Conservation (phyloP, 1,139 yeast genomes). For the Taphrina betulina region DNA sequence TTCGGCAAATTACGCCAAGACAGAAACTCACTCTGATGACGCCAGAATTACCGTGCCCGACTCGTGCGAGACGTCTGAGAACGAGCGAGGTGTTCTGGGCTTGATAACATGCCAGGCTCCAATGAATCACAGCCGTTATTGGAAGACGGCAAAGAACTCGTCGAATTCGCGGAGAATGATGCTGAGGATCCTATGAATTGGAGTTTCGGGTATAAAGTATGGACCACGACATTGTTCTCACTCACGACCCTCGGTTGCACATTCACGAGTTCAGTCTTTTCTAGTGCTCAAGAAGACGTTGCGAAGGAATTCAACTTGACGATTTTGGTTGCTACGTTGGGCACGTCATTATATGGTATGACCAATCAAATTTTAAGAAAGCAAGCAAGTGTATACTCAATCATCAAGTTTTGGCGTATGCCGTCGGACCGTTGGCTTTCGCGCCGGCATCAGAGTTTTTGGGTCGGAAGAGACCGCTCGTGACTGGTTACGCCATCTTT, state of each 20-base stretch:
- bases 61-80: no score
- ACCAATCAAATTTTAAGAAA: no score
- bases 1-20: no score
- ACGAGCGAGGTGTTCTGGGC: neutral
- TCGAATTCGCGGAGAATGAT: conserved; percentile 11
- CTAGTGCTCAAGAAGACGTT: conserved; percentile 19
- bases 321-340: conserved; percentile 5
- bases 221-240: conserved; percentile 10
- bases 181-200: conserved; percentile 29
- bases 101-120: neutral
- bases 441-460: conserved; percentile 77
- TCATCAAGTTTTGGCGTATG: neutral
- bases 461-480: conserved; percentile 55
- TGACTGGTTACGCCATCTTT: conserved; percentile 14
- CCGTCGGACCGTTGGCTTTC: conserved; percentile 56
- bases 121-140: conserved; percentile 3
- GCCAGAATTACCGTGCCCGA: no score
- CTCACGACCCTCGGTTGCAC: conserved; percentile 29
- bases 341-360: conserved; percentile 15
- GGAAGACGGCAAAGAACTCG: conserved; percentile 16
- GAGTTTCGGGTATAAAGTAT: conserved; percentile 4
- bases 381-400: neutral
- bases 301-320: conserved; percentile 10
- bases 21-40: no score
- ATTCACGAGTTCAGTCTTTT: conserved; percentile 28